Percentiles rank a stretch among this genome's conserved stretches.
These are phyloP conservation scores for Juncus effusus DNA, from an alignment of 176 grass and related monocot species.

Conservation along the genomic window DNA sequence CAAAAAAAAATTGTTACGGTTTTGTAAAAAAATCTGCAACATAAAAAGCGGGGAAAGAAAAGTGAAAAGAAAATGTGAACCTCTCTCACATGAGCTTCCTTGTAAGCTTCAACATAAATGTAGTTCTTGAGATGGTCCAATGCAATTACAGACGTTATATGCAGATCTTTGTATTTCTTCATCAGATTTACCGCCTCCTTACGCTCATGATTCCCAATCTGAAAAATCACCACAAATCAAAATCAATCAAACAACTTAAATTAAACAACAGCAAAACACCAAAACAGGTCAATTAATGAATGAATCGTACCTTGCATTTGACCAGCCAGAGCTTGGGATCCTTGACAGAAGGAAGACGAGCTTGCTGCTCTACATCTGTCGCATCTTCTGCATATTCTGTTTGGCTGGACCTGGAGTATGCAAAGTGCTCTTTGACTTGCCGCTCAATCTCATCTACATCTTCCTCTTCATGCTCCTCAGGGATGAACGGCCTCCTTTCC, in stretches of 20 bases:
- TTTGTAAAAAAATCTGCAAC: not conserved
- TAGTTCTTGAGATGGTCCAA: slow-evolving; percentile 98
- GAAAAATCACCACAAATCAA: slow-evolving; percentile 6
- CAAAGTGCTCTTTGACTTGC: slow-evolving; percentile 52
- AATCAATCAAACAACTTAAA: not conserved
- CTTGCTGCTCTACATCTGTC: slow-evolving; percentile 94
- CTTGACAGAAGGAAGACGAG: slow-evolving; percentile 92
- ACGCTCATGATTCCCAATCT: slow-evolving; percentile 86
- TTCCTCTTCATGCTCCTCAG: slow-evolving; percentile 76
- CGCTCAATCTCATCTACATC: slow-evolving; percentile 99
- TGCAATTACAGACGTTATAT: slow-evolving; percentile 77
- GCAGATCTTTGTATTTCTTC: slow-evolving; percentile 91
- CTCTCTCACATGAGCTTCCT: slow-evolving; percentile 97
- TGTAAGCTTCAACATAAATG: slow-evolving; percentile 97
- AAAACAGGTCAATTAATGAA: slow-evolving; percentile 9
- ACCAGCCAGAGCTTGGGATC: slow-evolving; percentile 99
- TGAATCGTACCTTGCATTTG: slow-evolving; percentile 65
- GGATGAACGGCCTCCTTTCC: slow-evolving; percentile 56
- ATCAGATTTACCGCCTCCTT: slow-evolving; percentile 80
- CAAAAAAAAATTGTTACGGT: not conserved
- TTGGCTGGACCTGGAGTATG: slow-evolving; percentile 71
- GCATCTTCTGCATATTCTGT: slow-evolving; percentile 87
- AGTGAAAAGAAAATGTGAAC: slow-evolving; percentile 17
- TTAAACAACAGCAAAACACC: slow-evolving; percentile 4
- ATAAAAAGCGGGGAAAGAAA: not conserved